phyloP scores from a whole-genome alignment of 352 stramenopile species.

The Phytophthora foliorum region DNA sequence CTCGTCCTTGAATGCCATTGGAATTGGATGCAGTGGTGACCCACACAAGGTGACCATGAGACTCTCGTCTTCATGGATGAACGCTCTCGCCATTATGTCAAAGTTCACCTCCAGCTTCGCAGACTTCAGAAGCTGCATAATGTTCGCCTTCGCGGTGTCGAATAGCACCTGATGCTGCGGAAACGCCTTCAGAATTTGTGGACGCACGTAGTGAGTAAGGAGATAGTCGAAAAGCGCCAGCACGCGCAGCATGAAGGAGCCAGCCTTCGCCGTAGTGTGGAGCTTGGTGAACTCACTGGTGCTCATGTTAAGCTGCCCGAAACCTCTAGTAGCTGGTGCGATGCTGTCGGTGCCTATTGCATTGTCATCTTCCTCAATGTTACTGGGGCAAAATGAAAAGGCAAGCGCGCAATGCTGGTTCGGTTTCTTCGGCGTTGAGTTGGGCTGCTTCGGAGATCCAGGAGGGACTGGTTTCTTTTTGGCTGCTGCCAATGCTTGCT shows the following conservation, averaged over 20 bases:
- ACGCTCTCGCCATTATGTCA: constrained; percentile 68
- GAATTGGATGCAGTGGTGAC: constrained; percentile 60
- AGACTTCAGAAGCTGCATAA: constrained; percentile 58
- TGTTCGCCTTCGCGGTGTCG: constrained; percentile 50
- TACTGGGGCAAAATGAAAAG: constrained; percentile 34
- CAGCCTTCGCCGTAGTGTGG: constrained; percentile 62
- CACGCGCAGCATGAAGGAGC: constrained; percentile 56
- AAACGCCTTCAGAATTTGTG: constrained; percentile 58
- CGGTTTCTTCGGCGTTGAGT: constrained; percentile 14
- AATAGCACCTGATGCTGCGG: constrained; percentile 67
- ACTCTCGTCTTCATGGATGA: constrained; percentile 59
- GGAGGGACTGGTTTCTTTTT: constrained; percentile 8
- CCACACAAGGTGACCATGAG: constrained; percentile 69
- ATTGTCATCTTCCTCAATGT: not conserved
- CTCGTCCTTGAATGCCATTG: constrained; percentile 68
- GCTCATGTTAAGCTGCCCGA: constrained; percentile 41
- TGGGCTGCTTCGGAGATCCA: constrained; percentile 10
- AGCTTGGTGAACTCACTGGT: constrained; percentile 77
- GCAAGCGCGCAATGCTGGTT: constrained; percentile 33
- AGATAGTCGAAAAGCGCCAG: constrained; percentile 58
- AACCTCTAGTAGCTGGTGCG: constrained; percentile 6
- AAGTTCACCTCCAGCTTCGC: constrained; percentile 64
- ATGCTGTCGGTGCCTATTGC: not conserved
- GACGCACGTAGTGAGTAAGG: constrained; percentile 44
- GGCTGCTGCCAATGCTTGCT: constrained; percentile 9